These are phyloP conservation scores for Diaporthe caulivora DNA, from an alignment of 2,329 filamentous ascomycete species.

Conservation along the genomic window DNA sequence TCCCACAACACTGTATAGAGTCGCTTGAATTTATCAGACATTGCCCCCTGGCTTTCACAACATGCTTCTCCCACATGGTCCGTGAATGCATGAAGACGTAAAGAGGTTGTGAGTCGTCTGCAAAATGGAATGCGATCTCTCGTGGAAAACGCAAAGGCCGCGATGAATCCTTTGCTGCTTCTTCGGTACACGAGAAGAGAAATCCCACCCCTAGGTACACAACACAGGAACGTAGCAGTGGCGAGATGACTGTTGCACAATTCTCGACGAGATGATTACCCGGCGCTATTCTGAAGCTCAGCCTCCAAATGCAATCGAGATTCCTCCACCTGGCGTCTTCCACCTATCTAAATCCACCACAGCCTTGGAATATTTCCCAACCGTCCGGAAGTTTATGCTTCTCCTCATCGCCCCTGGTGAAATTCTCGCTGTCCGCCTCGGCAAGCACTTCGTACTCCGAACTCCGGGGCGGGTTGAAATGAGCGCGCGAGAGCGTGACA, in stretches of 20 bases:
- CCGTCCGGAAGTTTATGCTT: not conserved
- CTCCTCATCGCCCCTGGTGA: not conserved
- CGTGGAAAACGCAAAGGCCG: not conserved
- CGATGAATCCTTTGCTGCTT: not conserved
- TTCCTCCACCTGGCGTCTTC: not conserved
- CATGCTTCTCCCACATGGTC: not conserved
- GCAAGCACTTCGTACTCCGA: not conserved
- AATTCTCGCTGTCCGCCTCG: not conserved
- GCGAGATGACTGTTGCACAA: not conserved
- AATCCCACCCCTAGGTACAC: not conserved
- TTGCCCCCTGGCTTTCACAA: not conserved
- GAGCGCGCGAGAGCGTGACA: not conserved
- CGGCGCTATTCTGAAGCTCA: not conserved
- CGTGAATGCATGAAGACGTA: not conserved
- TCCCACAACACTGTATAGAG: constrained; percentile 7
- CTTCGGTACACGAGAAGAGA: not conserved
- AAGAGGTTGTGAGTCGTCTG: not conserved
- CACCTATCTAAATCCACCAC: not conserved
- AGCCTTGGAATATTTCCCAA: not conserved
- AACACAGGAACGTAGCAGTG: no score
- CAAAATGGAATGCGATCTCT: not conserved
- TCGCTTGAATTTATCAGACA: not conserved
- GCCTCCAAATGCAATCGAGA: not conserved
- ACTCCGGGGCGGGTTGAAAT: not conserved
- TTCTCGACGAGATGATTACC: no score